Evolutionary conservation across 2,329 filamentous ascomycete genomes (phyloP), one percentile per base, ranked within the genome.

Genomic region (Fusarium nygamai): DNA sequence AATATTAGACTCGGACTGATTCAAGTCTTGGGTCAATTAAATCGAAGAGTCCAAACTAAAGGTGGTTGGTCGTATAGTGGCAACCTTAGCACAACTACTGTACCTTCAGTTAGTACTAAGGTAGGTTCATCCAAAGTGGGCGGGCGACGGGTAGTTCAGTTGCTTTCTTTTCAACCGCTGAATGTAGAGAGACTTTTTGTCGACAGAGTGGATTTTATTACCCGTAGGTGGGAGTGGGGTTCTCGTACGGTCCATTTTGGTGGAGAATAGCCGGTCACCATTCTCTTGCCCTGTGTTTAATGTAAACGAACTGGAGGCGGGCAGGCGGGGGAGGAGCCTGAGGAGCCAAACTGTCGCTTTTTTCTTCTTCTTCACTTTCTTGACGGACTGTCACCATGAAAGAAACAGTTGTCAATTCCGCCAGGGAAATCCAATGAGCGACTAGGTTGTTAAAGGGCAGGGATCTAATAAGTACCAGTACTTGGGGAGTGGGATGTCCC

Each of bases 51-150:
- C 66, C 56, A 51, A 44, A 46, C 44, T 38, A 12, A 69, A 72
- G 76, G 72, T 75, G 76, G 74, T 70, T 78, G 74, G 76, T 71
- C 60, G 69, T 56, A 57, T 75, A 67, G 59, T 64, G 77, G 58
- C 47, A 67, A 54, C 64, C 56, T 50, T 62, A 61, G 56, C 48
- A 63, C 44, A 19, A 34, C 31, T 51, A 38, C 36, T 38, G 36
- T 38, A 33, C 29, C 34, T 38, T 22, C 20, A 17, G n/a, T 43
- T n/a, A 14, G 44, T 29, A 47, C 24, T 47, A 47, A 48, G 34
- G 53, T 48, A 39, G 38, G 59, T 50, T 43, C 31, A 50, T 47
- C 24, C 31, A 58, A 34, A 68, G 53, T 53, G 58, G 46, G 54
- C 43, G 53, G 44, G 46, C 56, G 10, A 22, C n/a, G 13, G 56